These are phyloP conservation scores for Diaporthe nobilis DNA, from an alignment of 2,329 filamentous ascomycete genomes.

Conservation along the genomic window DNA sequence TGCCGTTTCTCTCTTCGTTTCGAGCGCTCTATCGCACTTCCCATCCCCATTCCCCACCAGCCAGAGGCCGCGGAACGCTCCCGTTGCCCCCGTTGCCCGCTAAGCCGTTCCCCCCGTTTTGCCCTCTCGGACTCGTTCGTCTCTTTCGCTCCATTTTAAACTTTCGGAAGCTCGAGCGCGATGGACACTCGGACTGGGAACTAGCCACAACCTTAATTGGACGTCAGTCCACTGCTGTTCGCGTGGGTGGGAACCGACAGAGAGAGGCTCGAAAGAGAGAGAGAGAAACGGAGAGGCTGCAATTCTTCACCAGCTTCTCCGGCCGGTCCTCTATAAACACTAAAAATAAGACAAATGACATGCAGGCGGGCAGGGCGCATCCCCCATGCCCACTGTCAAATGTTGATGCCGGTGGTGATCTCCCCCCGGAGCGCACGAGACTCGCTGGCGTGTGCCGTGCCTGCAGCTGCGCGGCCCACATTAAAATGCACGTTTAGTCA, in stretches of 20 bases:
- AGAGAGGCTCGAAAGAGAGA: background rate
- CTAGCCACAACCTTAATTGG: slow-evolving; percentile 42
- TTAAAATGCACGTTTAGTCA: slow-evolving; percentile 28
- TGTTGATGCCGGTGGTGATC: slow-evolving; percentile 32
- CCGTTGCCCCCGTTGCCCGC: slow-evolving; percentile 11
- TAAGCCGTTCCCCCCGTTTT: slow-evolving; percentile 1
- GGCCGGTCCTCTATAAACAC: background rate
- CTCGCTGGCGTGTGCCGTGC: slow-evolving; percentile 27
- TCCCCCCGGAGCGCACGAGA: slow-evolving; percentile 24
- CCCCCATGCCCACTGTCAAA: slow-evolving; percentile 3
- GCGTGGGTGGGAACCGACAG: background rate
- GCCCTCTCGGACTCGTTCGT: slow-evolving; percentile 15
- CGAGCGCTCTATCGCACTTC: background rate
- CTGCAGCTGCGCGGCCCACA: slow-evolving; percentile 22
- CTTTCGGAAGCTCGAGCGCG: slow-evolving; percentile 38
- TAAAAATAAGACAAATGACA: slow-evolving; percentile 7
- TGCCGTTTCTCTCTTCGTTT: slow-evolving; percentile 22
- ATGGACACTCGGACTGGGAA: slow-evolving; percentile 37
- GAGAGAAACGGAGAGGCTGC: background rate
- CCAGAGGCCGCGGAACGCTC: slow-evolving; percentile 27
- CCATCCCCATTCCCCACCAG: slow-evolving; percentile 9
- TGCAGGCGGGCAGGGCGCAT: background rate
- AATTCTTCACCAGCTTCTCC: background rate
- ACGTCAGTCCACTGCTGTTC: slow-evolving; percentile 33
- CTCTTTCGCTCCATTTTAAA: slow-evolving; percentile 31